A percentile compares a stretch with the other conserved stretches of the same genome.
These are phyloP conservation scores for Eucalyptus curtisii DNA, from an alignment of 345 rosid genomes.

Conservation along the genomic window DNA sequence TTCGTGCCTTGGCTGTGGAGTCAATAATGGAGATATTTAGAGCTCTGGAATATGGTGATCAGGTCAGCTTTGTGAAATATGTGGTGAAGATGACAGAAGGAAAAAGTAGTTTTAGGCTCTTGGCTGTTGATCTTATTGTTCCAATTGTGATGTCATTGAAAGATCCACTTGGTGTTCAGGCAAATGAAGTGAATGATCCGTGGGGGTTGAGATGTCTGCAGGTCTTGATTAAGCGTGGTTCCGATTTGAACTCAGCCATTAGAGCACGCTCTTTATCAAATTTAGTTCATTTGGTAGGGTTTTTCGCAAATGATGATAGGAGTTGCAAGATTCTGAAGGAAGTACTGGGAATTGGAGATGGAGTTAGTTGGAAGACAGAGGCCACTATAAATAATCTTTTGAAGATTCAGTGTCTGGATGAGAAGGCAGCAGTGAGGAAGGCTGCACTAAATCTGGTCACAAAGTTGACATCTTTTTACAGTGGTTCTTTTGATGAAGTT, in stretches of 20 bases:
- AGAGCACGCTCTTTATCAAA: constrained; percentile 83
- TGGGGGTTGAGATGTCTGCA: constrained; percentile 59
- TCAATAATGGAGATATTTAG: constrained; percentile 62
- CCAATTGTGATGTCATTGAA: constrained; percentile 33
- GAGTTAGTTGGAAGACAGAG: constrained; percentile 5
- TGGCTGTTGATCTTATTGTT: constrained; percentile 77
- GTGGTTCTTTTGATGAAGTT: constrained; percentile 54
- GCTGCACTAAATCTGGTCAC: constrained; percentile 68
- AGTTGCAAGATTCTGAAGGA: constrained; percentile 36
- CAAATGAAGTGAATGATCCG: constrained; percentile 6
- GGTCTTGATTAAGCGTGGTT: constrained; percentile 63
- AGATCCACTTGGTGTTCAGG: constrained; percentile 28
- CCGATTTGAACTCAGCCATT: constrained; percentile 41
- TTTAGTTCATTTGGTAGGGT: constrained; percentile 68
- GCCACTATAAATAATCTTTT: constrained; percentile 40
- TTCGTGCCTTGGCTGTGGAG: constrained; percentile 72
- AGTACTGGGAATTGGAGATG: constrained; percentile 34
- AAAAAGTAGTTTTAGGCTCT: constrained; percentile 50
- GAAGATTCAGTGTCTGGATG: constrained; percentile 71
- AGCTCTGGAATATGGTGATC: constrained; percentile 42
- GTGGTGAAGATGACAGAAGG: constrained; percentile 64
- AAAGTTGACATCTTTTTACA: constrained; percentile 53
- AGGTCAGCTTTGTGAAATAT: constrained; percentile 36
- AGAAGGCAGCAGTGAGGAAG: constrained; percentile 80
- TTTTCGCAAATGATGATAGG: constrained; percentile 32